phyloP scores from a whole-genome alignment of 2,329 filamentous ascomycete species.

The Pyricularia pennisetigena region DNA sequence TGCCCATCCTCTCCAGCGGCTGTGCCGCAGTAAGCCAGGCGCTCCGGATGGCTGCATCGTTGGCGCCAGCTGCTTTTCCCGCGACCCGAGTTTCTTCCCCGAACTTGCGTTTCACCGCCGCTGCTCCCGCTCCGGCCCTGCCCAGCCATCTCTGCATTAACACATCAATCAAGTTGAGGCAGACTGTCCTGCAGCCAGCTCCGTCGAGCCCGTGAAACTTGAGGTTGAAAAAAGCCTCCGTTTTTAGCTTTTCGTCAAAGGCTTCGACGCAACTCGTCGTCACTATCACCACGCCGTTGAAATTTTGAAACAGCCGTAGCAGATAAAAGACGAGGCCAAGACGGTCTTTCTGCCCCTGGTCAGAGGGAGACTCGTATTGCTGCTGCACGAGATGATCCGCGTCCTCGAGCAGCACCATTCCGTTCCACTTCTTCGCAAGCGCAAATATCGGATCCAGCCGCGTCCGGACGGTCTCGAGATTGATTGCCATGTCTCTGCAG shows the following conservation, averaged over 20 bases:
- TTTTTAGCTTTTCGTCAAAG: background rate
- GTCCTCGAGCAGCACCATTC: background rate
- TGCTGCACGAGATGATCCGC: background rate
- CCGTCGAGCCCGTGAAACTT: background rate
- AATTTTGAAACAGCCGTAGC: background rate
- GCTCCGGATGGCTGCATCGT: background rate
- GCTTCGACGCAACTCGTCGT: background rate
- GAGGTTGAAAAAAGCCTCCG: background rate
- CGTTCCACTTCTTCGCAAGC: background rate
- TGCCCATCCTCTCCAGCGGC: background rate
- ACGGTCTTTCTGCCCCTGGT: background rate
- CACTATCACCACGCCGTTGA: background rate
- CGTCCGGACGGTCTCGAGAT: background rate
- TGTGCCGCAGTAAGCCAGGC: background rate
- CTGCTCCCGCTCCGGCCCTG: background rate
- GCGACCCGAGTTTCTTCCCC: background rate
- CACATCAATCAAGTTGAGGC: background rate
- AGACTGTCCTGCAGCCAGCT: background rate
- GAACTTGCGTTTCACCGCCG: background rate
- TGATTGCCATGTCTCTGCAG: background rate
- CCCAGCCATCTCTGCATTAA: background rate
- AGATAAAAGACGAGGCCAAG: background rate
- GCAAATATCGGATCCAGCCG: background rate
- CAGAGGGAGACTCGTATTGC: background rate
- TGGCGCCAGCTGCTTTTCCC: background rate